Conservation (phyloP, 2,329 filamentous ascomycete species). For the Grosmannia huntii region DNA sequence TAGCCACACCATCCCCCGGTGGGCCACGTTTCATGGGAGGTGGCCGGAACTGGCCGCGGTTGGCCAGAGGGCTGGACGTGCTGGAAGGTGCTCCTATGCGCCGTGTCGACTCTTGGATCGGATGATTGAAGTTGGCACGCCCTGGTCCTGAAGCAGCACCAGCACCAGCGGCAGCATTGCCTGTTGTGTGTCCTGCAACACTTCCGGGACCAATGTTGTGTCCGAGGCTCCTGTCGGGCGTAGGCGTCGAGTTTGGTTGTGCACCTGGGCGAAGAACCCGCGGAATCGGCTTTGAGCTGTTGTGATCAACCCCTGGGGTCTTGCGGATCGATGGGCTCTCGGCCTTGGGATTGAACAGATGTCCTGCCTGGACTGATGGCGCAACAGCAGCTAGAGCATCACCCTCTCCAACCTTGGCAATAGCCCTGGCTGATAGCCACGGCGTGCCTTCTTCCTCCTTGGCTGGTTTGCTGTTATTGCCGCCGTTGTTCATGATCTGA, state of each 20-base stretch:
- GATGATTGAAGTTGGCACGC: not conserved
- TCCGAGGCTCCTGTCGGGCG: not conserved
- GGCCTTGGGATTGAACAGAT: conserved; percentile 58
- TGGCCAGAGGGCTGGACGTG: conserved; percentile 42
- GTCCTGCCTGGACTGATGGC: conserved; percentile 29
- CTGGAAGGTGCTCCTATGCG: conserved; percentile 46
- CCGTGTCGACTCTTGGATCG: conserved; percentile 29
- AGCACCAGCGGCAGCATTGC: too few relatives aligned
- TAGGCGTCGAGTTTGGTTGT: not conserved
- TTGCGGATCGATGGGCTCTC: conserved; percentile 80
- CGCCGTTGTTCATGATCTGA: conserved; percentile 10
- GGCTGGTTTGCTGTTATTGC: not conserved
- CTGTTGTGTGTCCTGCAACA: not conserved
- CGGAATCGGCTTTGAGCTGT: conserved; percentile 58
- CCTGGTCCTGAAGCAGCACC: not conserved
- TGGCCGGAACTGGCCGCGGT: conserved; percentile 45
- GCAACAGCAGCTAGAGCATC: conserved; percentile 27
- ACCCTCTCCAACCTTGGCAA: conserved; percentile 41
- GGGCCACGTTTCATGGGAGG: conserved; percentile 44
- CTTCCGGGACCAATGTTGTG: not conserved
- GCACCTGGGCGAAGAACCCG: conserved; percentile 25
- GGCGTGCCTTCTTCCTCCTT: conserved; percentile 31
- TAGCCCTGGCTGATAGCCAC: conserved; percentile 60
- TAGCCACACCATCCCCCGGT: conserved; percentile 12
- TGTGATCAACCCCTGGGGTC: conserved; percentile 78